Conservation (phyloP, 208 protist species). For the Naegleria fowleri region DNA sequence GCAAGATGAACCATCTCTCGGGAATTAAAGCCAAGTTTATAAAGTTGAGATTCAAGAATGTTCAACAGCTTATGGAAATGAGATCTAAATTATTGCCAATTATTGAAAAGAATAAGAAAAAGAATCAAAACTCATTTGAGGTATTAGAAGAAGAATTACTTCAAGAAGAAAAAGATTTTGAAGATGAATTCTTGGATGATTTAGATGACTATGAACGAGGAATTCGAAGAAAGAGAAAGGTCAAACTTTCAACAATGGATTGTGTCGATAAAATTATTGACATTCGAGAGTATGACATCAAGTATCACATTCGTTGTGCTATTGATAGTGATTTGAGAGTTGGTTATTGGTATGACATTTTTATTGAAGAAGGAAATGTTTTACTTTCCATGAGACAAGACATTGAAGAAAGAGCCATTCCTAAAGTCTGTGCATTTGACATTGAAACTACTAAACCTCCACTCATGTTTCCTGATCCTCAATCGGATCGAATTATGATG, state of each 20-base stretch:
- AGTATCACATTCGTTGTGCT: conserved; percentile 93
- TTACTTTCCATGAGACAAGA: conserved; percentile 46
- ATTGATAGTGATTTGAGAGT: conserved; percentile 91
- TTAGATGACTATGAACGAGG: background rate
- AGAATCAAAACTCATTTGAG: conserved; percentile 50
- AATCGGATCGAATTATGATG: conserved; percentile 98
- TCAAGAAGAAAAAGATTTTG: conserved; percentile 41
- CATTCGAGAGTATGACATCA: conserved; percentile 98
- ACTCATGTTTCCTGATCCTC: conserved; percentile 95
- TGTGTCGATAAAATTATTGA: conserved; percentile 88
- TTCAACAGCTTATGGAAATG: conserved; percentile 79
- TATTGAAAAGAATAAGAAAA: conserved; percentile 63
- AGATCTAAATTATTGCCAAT: conserved; percentile 67
- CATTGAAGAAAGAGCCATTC: conserved; percentile 80
- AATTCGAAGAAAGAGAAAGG: background rate
- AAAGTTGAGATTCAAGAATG: conserved; percentile 88
- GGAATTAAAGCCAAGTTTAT: conserved; percentile 80
- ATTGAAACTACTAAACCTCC: conserved; percentile 99
- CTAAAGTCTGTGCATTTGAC: conserved; percentile 89
- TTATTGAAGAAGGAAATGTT: conserved; percentile 53
- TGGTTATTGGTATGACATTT: conserved; percentile 93
- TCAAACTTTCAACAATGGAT: conserved; percentile 48
- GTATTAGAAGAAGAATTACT: conserved; percentile 30
- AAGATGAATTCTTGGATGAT: conserved; percentile 17
- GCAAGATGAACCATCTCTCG: conserved; percentile 91